Conservation (phyloP, 169 alveolate genomes). For the Neospora caninum region DNA sequence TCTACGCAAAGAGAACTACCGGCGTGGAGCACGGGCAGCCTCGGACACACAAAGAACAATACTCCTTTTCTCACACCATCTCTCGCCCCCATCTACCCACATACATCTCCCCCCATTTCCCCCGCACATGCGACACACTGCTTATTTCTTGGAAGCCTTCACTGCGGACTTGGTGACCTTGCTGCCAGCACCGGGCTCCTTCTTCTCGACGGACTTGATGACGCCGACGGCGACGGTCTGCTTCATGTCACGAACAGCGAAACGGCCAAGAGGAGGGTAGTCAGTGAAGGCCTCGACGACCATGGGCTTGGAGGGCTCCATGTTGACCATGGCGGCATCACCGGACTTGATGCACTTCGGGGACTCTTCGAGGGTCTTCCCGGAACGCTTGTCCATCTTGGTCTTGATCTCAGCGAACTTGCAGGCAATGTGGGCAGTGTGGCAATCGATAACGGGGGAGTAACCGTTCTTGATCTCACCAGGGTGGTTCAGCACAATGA, state of each 20-base stretch:
- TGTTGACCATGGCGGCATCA: constrained; percentile 95
- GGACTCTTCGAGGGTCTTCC: constrained; percentile 94
- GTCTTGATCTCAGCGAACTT: constrained; percentile 93
- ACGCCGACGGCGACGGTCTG: constrained; percentile 99
- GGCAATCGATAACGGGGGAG: constrained; percentile 98
- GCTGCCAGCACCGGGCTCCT: constrained; percentile 91
- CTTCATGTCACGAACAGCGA: constrained; percentile 98
- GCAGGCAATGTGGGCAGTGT: constrained; percentile 98
- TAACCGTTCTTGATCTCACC: constrained; percentile 97
- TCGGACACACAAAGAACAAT: neutral
- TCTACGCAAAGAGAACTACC: neutral
- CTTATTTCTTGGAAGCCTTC: constrained; percentile 87
- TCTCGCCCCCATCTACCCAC: too few species aligned
- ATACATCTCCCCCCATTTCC: too few species aligned
- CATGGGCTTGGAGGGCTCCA: constrained; percentile 97
- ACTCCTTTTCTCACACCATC: too few species aligned
- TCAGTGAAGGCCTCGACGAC: constrained; percentile 95
- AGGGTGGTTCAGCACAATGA: constrained; percentile 97
- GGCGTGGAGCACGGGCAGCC: neutral
- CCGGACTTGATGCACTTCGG: constrained; percentile 96
- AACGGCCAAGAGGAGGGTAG: constrained; percentile 99
- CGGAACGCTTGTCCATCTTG: constrained; percentile 97
- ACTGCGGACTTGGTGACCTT: constrained; percentile 82
- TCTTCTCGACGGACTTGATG: constrained; percentile 95
- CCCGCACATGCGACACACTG: too few species aligned